These are phyloP conservation scores for Gossypium australe DNA, from an alignment of 345 rosid species.

Conservation along the genomic window DNA sequence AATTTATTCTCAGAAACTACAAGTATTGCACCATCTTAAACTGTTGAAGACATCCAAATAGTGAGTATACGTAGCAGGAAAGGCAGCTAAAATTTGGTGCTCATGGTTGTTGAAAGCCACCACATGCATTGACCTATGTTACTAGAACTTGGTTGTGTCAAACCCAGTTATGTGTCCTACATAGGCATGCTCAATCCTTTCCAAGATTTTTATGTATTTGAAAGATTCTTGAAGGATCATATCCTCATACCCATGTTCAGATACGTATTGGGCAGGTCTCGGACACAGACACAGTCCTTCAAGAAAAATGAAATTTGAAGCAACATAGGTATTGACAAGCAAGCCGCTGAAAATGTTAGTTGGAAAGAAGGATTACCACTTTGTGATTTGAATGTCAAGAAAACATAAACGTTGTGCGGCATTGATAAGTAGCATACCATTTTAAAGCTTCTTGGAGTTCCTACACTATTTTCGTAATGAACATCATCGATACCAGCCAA, in stretches of 20 bases:
- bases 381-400: not conserved
- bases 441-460: slow-evolving; percentile 64
- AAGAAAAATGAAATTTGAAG: not conserved
- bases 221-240: too few species aligned
- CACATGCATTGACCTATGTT: too few species aligned
- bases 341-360: not conserved
- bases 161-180: too few species aligned
- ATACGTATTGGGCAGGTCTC: not conserved
- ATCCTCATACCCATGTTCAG: not conserved
- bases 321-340: not conserved
- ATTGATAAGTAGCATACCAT: slow-evolving; percentile 34
- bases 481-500: slow-evolving; percentile 61
- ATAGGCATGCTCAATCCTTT: too few species aligned
- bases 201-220: too few species aligned
- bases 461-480: slow-evolving; percentile 48
- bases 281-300: not conserved
- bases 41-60: not conserved
- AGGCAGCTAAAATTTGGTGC: not conserved
- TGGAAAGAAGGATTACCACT: not conserved
- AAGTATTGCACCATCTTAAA: not conserved
- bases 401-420: not conserved
- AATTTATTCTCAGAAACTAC: not conserved
- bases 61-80: not conserved
- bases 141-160: too few species aligned
- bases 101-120: not conserved